phyloP scores from a whole-genome alignment of 2,329 filamentous ascomycete species.

The Penicillium sp. region DNA sequence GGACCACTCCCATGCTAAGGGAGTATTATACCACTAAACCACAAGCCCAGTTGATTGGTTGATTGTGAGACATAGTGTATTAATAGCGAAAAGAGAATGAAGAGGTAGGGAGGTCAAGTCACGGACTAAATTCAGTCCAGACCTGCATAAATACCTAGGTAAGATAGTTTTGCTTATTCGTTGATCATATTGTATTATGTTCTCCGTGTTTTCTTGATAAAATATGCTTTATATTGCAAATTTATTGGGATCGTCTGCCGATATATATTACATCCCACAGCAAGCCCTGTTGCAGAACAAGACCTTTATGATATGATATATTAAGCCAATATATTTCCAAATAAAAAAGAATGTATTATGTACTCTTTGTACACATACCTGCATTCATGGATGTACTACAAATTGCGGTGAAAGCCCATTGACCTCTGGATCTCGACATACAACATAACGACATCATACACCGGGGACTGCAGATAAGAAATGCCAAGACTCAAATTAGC shows the following conservation, averaged over 20 bases:
- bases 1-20: conserved; percentile 49
- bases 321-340: too few species aligned
- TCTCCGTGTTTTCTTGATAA: neutral
- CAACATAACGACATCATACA: too few species aligned
- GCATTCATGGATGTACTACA: too few species aligned
- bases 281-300: neutral
- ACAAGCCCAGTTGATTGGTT: conserved; percentile 26
- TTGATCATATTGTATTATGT: neutral
- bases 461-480: neutral
- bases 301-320: neutral
- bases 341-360: too few species aligned
- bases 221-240: too few species aligned
- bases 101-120: neutral
- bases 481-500: neutral
- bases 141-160: too few species aligned
- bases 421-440: neutral
- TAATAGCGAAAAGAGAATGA: neutral
- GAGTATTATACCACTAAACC: conserved; percentile 50
- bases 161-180: neutral
- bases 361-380: neutral
- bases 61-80: accelerated
- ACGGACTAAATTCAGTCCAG: neutral
- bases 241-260: neutral
- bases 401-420: neutral
- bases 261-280: neutral